Evolutionary conservation across 2,329 filamentous ascomycete species (phyloP), one percentile per base, ranked within the genome.

Genomic region (Aspergillus intermedius): DNA sequence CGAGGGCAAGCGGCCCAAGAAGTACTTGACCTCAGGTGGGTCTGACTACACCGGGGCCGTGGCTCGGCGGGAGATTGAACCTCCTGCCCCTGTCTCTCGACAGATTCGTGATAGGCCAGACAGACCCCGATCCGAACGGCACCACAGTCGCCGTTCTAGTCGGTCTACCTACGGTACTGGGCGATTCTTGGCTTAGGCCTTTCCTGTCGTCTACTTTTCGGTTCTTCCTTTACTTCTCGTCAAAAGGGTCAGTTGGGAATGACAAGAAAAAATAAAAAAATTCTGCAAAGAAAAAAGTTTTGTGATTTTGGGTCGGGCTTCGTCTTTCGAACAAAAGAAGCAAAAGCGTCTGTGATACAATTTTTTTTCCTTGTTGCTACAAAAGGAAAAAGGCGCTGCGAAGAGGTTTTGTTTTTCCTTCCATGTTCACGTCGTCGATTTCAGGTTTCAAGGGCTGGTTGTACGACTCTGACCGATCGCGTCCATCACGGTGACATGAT

Each of bases 91-190:
- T 30, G 66, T 68, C 42, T 47, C 53, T 21, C 60, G 65, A 47
- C 64, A 64, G 19, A 35, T 60, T 10, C 63, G 66, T 35, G 60
- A 64, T 15, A 67, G 70, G 42, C 54, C 59, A 30, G 60, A 64
- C 15, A 67, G 70, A 44, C 54, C 59, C 41, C 61, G 64, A 45
- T 69, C 67, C 10, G 69, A 71, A 25, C 66, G 64, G 12, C 62
- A 60, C 28, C 25, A 30, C 15, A 68, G 62, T 54, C 63, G 65
- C 43, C 63, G 66, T 37, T 68, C 67, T 8, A 68, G 64, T 50
- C 64, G 65, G 43, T 72, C 70, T 8, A 62, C 56, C 45, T 72
- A 69, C 48, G 25, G 25, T 30, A 63, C 60, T 47, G 56, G 60
- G 35, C 56, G 62, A 9, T 44, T 44, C n/a, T 17, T 44, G 15